phyloP scores from a whole-genome alignment of 192 early-diverging fungal species.

The Coemansia pectinata region DNA sequence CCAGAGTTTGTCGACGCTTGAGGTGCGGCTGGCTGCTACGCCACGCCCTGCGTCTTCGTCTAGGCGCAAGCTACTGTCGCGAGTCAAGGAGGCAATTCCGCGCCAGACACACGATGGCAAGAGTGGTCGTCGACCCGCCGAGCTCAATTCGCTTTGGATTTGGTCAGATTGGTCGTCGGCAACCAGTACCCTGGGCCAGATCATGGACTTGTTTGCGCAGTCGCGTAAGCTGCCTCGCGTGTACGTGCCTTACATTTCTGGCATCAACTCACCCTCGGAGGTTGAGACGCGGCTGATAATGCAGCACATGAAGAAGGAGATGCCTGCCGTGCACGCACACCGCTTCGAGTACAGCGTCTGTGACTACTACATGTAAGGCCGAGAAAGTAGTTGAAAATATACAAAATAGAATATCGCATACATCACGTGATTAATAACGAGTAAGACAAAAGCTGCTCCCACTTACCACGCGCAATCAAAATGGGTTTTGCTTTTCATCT shows the following conservation, averaged over 20 bases:
- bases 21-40: constrained; percentile 44
- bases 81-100: constrained; percentile 34
- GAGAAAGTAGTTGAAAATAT: too few species aligned
- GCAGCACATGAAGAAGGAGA: constrained; percentile 52
- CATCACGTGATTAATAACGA: not conserved
- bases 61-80: constrained; percentile 48
- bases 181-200: constrained; percentile 38
- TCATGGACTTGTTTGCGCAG: constrained; percentile 47
- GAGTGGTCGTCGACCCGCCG: constrained; percentile 22
- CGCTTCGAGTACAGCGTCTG: constrained; percentile 50
- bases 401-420: not conserved
- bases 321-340: constrained; percentile 39
- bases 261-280: constrained; percentile 40
- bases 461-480: not conserved
- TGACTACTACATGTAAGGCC: constrained; percentile 24
- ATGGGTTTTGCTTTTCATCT: not conserved
- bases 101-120: constrained; percentile 26
- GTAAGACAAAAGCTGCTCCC: not conserved
- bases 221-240: constrained; percentile 34
- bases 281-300: constrained; percentile 49
- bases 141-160: constrained; percentile 47
- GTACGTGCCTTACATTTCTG: constrained; percentile 46
- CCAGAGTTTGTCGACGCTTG: constrained; percentile 38
- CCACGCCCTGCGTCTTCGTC: constrained; percentile 33
- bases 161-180: constrained; percentile 55